Conservation (phyloP, 164 flowering plant genomes). For the Litsea cubeba region DNA sequence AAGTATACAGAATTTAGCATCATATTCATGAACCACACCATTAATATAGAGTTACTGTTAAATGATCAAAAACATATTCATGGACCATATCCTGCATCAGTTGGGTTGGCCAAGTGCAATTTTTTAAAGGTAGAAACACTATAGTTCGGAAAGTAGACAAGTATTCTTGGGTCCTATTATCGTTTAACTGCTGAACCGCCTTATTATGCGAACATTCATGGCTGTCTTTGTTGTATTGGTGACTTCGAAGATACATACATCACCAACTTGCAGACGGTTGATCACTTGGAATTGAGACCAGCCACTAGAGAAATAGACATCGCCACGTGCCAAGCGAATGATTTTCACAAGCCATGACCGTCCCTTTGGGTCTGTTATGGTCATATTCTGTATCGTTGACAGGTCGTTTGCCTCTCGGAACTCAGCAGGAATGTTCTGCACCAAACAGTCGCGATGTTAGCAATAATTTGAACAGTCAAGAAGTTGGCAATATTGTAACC, state of each 20-base stretch:
- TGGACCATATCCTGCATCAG: too few relatives aligned
- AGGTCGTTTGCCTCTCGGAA: neutral
- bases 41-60: too few relatives aligned
- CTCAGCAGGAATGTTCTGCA: neutral
- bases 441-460: neutral
- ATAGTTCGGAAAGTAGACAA: too few relatives aligned
- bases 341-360: neutral
- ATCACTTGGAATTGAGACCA: neutral
- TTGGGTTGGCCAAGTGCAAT: too few relatives aligned
- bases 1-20: too few relatives aligned
- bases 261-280: neutral
- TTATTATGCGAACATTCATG: neutral
- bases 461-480: neutral
- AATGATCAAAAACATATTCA: too few relatives aligned
- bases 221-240: neutral
- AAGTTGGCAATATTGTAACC: neutral
- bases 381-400: too few relatives aligned
- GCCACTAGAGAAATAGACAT: neutral
- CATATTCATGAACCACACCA: too few relatives aligned
- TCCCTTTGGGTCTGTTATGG: neutral
- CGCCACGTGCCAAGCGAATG: neutral
- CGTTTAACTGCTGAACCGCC: neutral
- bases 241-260: neutral
- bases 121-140: too few relatives aligned
- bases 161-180: too few relatives aligned